These are phyloP conservation scores for Fomitopsis schrenkii DNA, from an alignment of 1,284 basidiomycete genomes.

Conservation along the genomic window DNA sequence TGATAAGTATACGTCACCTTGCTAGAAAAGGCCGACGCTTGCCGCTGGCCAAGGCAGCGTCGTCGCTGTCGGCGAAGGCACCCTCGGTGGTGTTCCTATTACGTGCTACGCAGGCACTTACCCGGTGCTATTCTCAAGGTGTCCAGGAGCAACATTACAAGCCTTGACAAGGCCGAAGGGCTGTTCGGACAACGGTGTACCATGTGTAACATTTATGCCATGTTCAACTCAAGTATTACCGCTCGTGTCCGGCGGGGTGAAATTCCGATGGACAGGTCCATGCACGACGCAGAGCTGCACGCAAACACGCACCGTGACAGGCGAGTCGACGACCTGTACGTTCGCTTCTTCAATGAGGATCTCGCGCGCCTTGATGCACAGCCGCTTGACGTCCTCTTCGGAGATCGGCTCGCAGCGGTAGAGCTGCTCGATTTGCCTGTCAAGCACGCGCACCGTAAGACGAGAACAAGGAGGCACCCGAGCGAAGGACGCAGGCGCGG, in stretches of 20 bases:
- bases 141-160: neutral
- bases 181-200: neutral
- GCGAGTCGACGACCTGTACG: slow-evolving; percentile 94
- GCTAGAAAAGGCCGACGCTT: no score
- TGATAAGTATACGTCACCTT: no score
- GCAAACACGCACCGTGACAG: slow-evolving; percentile 76
- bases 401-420: slow-evolving; percentile 90
- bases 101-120: neutral
- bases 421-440: slow-evolving; percentile 84
- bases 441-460: neutral
- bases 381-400: slow-evolving; percentile 87
- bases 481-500: neutral
- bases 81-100: neutral
- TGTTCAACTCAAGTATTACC: slow-evolving; percentile 1
- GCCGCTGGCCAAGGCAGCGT: neutral
- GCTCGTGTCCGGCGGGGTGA: neutral
- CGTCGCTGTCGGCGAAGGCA: neutral
- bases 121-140: neutral
- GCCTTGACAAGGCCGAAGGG: neutral
- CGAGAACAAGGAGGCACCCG: neutral
- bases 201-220: neutral
- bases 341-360: slow-evolving; percentile 97
- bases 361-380: slow-evolving; percentile 94
- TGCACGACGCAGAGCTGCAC: neutral
- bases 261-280: neutral